phyloP scores from a whole-genome alignment of 257 asterid genomes.

The Phtheirospermum japonicum region DNA sequence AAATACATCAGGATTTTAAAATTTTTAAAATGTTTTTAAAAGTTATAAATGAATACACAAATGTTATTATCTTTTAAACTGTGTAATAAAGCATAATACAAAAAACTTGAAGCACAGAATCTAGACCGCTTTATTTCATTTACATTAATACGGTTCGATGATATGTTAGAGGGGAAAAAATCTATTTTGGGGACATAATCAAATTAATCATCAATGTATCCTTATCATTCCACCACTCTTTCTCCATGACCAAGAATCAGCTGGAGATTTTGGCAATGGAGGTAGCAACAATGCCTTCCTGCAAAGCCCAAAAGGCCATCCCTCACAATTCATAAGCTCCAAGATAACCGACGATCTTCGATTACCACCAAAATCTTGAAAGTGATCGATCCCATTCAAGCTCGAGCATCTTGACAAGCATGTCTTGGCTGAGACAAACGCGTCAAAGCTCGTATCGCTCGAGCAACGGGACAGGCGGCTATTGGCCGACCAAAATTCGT shows the following conservation, averaged over 20 bases:
- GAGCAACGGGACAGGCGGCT: conserved; percentile 55
- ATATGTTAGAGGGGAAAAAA: neutral
- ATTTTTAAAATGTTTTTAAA: too few species aligned
- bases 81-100: too few species aligned
- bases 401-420: conserved; percentile 61
- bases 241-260: conserved; percentile 72
- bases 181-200: neutral
- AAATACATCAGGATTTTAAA: too few species aligned
- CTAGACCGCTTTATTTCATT: neutral
- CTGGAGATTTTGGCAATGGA: conserved; percentile 77
- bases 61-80: too few species aligned
- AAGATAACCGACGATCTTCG: conserved; percentile 37
- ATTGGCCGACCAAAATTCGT: conserved; percentile 38
- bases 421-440: conserved; percentile 48
- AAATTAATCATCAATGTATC: conserved; percentile 18
- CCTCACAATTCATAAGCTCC: conserved; percentile 56
- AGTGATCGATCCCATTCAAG: conserved; percentile 43
- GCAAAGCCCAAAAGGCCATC: conserved; percentile 81
- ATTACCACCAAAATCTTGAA: conserved; percentile 23
- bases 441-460: conserved; percentile 43
- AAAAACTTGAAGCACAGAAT: too few species aligned
- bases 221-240: conserved; percentile 38
- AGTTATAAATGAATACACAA: too few species aligned
- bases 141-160: too few species aligned
- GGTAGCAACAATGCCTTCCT: conserved; percentile 58